Evolutionary conservation across 352 stramenopile genomes (phyloP).

Genomic region (Globisporangium cylindrosporum): DNA sequence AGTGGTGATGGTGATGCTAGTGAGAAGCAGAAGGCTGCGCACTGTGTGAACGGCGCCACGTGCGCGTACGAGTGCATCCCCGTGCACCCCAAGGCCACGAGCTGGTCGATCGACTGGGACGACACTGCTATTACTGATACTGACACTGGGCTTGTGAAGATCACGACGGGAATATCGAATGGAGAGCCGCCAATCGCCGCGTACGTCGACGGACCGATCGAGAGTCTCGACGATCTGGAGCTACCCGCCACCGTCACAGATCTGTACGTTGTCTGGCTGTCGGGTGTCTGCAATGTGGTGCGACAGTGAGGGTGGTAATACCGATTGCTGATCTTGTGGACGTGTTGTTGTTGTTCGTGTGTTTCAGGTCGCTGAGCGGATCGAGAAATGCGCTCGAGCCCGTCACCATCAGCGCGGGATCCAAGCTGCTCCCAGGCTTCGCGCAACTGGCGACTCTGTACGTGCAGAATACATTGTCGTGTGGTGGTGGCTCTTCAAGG

Average conservation of each 20-base stretch:
- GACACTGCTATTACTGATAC: background rate
- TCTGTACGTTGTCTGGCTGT: conserved; percentile 9
- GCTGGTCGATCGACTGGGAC: conserved; percentile 8
- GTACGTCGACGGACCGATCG: conserved; percentile 4
- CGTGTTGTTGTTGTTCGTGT: background rate
- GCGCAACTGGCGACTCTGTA: conserved; percentile 10
- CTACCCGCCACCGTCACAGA: conserved; percentile 5
- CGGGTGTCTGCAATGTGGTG: background rate
- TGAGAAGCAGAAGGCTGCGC: background rate
- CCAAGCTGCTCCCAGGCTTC: conserved; percentile 3
- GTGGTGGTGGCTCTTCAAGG: background rate
- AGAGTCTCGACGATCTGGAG: conserved; percentile 9
- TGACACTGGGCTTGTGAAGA: background rate
- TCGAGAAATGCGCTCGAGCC: background rate
- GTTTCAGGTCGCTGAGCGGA: conserved; percentile 5
- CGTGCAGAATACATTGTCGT: background rate
- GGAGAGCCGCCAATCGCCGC: background rate
- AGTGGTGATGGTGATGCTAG: background rate
- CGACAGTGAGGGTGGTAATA: background rate
- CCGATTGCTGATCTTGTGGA: background rate
- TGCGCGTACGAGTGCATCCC: conserved; percentile 14
- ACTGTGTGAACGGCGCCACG: conserved; percentile 11
- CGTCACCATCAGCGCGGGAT: background rate
- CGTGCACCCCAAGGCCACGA: background rate
- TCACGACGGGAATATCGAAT: background rate